These are phyloP conservation scores for Phytophthora gonapodyides DNA, from an alignment of 352 stramenopile species.

Conservation along the genomic window DNA sequence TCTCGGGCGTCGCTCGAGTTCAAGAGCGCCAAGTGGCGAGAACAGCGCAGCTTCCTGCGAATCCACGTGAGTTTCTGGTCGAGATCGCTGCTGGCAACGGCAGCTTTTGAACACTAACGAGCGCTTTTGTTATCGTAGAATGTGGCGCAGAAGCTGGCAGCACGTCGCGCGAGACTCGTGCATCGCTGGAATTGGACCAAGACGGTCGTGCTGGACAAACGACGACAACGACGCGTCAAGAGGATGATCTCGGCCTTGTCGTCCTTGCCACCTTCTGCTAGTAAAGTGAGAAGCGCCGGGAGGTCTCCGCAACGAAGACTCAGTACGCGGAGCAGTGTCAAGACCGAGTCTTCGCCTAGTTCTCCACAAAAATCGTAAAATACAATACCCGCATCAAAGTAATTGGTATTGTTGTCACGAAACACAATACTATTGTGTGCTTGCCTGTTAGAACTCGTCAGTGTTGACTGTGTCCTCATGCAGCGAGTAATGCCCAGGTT, in stretches of 20 bases:
- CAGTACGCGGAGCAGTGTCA: slow-evolving; percentile 2
- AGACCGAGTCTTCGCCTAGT: background rate
- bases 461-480: too few species aligned
- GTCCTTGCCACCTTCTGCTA: slow-evolving; percentile 6
- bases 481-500: too few species aligned
- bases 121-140: slow-evolving; percentile 26
- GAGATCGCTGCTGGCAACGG: too few species aligned
- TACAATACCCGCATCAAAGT: too few species aligned
- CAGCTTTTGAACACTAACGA: background rate
- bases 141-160: slow-evolving; percentile 37
- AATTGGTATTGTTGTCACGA: background rate
- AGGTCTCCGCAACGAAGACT: slow-evolving; percentile 11
- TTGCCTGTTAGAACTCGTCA: too few species aligned
- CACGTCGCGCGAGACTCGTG: slow-evolving; percentile 29
- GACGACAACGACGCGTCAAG: slow-evolving; percentile 28
- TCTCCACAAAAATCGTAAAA: too few species aligned
- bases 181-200: slow-evolving; percentile 44
- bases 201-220: slow-evolving; percentile 29
- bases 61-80: slow-evolving; percentile 46
- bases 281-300: slow-evolving; percentile 3
- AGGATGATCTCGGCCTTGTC: slow-evolving; percentile 26
- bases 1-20: slow-evolving; percentile 43
- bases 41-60: slow-evolving; percentile 51
- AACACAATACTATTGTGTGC: background rate
- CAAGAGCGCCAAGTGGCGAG: slow-evolving; percentile 44